These are phyloP conservation scores for Alternaria sp. DNA, from an alignment of 2,329 filamentous ascomycete species.

Conservation along the genomic window DNA sequence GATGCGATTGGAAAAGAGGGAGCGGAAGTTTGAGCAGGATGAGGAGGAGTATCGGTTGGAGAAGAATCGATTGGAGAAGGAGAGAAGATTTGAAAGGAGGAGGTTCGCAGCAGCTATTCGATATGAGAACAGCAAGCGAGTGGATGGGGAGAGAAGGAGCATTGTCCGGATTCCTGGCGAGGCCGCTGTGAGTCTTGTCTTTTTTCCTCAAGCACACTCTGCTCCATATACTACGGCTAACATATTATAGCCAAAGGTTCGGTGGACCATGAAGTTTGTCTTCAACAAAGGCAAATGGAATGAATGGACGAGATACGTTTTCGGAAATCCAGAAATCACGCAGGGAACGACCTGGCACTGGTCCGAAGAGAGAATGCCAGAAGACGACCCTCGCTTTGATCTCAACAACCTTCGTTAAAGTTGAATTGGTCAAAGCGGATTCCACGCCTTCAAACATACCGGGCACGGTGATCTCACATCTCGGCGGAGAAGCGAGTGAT, in stretches of 20 bases:
- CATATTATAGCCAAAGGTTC: not conserved
- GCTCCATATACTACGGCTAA: no score
- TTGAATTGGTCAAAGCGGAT: not conserved
- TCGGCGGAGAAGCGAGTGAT: not conserved
- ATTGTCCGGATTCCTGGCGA: no score
- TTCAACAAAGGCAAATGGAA: not conserved
- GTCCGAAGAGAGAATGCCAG: not conserved
- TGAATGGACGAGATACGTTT: not conserved
- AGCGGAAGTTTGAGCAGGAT: no score
- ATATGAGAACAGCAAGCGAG: no score
- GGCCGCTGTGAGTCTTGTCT: no score
- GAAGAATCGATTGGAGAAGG: no score
- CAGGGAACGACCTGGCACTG: not conserved
- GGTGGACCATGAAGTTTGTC: not conserved
- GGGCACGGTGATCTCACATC: not conserved
- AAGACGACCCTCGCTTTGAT: not conserved
- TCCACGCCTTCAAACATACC: not conserved
- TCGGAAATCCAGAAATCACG: not conserved
- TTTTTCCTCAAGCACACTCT: no score
- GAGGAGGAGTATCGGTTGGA: no score
- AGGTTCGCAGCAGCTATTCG: no score
- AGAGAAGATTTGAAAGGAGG: no score
- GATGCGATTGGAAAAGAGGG: no score
- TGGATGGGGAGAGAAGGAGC: no score
- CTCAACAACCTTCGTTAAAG: not conserved